A percentile compares a stretch with the other conserved stretches of the same genome.
Conservation (phyloP, 345 rosid genomes). For the Citrus hindsii region DNA sequence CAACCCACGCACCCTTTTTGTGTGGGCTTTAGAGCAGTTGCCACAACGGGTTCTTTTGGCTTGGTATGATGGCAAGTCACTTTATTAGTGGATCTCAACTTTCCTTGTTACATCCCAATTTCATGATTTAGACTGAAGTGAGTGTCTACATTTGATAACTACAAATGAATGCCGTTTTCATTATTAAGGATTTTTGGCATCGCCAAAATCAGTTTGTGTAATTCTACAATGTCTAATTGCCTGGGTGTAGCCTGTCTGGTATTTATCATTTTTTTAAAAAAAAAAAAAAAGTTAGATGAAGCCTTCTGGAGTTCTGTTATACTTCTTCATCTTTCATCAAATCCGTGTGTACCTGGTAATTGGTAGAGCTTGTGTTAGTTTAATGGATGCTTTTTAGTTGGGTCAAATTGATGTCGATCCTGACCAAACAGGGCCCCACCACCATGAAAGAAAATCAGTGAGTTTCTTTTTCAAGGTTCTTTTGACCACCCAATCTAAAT, state of each 20-base stretch:
- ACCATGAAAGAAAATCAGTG: slow-evolving; percentile 5
- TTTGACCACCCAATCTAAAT: slow-evolving; percentile 36
- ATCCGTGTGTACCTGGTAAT: neutral
- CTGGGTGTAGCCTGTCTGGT: neutral
- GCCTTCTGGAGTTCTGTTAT: too few relatives aligned
- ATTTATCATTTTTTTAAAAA: too few relatives aligned
- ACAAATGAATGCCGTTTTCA: slow-evolving; percentile 5
- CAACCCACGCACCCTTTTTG: neutral
- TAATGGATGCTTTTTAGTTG: neutral
- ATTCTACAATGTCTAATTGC: neutral
- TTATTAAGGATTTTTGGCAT: slow-evolving; percentile 17
- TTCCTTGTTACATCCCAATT: slow-evolving; percentile 16
- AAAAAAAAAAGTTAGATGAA: too few relatives aligned
- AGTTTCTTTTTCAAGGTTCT: slow-evolving; percentile 26
- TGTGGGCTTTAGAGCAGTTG: slow-evolving; percentile 13
- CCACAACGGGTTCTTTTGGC: slow-evolving; percentile 4
- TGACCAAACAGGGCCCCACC: slow-evolving; percentile 41
- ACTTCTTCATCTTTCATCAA: slow-evolving; percentile 11
- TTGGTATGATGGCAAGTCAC: slow-evolving; percentile 25
- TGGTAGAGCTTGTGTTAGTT: neutral
- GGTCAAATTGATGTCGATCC: neutral
- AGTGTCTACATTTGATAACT: slow-evolving; percentile 1
- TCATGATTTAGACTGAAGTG: slow-evolving; percentile 18
- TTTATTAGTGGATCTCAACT: slow-evolving; percentile 27
- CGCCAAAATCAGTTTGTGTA: neutral